A percentile compares a stretch with the other conserved stretches of the same genome.
Conservation (phyloP, 805 yeast species). For the Lipomyces japonicus region DNA sequence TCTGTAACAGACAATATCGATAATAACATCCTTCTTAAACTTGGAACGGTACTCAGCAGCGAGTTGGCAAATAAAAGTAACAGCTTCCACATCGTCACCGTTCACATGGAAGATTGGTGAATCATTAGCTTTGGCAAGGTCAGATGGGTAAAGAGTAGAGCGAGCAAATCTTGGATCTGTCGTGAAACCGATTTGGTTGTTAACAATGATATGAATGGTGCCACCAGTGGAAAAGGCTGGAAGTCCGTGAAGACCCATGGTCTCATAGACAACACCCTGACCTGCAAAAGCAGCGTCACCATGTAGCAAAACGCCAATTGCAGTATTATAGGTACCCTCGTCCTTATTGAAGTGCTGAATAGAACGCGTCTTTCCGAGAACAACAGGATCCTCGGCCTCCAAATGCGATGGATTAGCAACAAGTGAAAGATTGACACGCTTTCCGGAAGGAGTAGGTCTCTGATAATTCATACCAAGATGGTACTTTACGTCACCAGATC, state of each 20-base stretch:
- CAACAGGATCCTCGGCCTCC: constrained; percentile 99
- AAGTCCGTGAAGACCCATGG: constrained; percentile 87
- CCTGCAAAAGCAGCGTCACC: constrained; percentile 99
- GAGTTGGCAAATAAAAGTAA: constrained; percentile 83
- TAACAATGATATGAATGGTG: constrained; percentile 90
- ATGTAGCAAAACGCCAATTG: constrained; percentile 87
- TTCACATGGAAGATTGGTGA: constrained; percentile 99
- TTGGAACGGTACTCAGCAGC: constrained; percentile 99
- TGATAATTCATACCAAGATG: constrained; percentile 99
- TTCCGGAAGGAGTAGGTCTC: constrained; percentile 98
- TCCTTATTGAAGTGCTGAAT: constrained; percentile 88
- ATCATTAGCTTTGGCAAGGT: constrained; percentile 91
- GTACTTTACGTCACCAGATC: constrained; percentile 98
- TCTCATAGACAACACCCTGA: constrained; percentile 98
- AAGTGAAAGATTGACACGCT: constrained; percentile 86
- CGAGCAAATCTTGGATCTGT: constrained; percentile 97
- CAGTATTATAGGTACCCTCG: constrained; percentile 75
- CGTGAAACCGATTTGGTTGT: constrained; percentile 99
- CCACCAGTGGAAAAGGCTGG: constrained; percentile 99
- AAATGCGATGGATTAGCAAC: constrained; percentile 99
- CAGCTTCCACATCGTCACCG: constrained; percentile 95
- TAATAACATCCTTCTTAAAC: constrained; percentile 93
- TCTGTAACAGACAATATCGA: constrained; percentile 97
- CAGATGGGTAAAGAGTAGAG: constrained; percentile 97
- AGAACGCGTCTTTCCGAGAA: constrained; percentile 95